These are phyloP conservation scores for Stachybotrys echinatus DNA, from an alignment of 2,329 filamentous ascomycete species.

Conservation along the genomic window DNA sequence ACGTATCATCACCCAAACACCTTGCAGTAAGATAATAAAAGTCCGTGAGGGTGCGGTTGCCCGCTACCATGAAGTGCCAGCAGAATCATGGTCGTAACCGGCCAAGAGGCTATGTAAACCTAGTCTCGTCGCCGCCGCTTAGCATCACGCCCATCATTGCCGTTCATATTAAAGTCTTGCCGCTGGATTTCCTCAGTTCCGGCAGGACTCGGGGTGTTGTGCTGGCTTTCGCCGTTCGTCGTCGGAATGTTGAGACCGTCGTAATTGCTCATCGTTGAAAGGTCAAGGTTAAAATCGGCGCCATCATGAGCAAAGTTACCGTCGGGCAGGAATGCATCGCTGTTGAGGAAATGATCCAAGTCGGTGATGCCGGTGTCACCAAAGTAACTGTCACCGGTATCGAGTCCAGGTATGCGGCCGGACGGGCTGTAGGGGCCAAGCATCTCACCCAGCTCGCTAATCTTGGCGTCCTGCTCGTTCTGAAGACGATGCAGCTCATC, in stretches of 20 bases:
- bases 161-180: conserved; percentile 29
- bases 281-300: conserved; percentile 46
- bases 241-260: conserved; percentile 1
- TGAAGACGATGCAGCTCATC: conserved; percentile 75
- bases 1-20: no score
- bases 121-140: conserved; percentile 34
- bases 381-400: conserved; percentile 30
- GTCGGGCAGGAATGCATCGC: conserved; percentile 32
- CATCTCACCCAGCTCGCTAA: conserved; percentile 68
- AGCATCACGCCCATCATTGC: conserved; percentile 17
- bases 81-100: no score
- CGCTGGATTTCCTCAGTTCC: conserved; percentile 46
- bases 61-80: no score
- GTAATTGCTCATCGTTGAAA: conserved; percentile 29
- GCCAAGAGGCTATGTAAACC: no score
- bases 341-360: conserved; percentile 46
- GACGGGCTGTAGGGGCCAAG: conserved; percentile 77
- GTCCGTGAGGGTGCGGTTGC: no score
- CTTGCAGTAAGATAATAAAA: no score
- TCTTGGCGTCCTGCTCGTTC: conserved; percentile 69
- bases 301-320: conserved; percentile 35
- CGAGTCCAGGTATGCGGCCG: conserved; percentile 69
- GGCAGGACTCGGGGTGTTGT: conserved; percentile 39
- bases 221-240: conserved; percentile 16
- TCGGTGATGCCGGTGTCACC: conserved; percentile 36